Evolutionary conservation across 306 rosid genomes (phyloP).

Genomic region (Cicer yamashitae): DNA sequence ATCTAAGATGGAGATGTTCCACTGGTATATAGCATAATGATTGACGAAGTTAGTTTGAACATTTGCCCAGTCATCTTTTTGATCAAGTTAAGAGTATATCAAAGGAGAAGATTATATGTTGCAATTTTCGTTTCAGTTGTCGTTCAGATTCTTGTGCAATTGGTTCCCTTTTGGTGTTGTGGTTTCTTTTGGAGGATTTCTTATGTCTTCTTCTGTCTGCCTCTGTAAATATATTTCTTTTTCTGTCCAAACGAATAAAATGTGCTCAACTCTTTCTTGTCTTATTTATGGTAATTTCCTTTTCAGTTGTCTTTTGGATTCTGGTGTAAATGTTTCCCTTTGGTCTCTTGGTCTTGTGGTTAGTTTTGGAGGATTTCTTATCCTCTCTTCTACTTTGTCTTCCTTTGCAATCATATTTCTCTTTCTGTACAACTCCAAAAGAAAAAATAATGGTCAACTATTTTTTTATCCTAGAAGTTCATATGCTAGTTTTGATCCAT

Average conservation of each 20-base stretch:
- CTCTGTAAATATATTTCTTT: no score
- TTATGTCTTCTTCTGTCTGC: no score
- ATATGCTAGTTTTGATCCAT: neutral
- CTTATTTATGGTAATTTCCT: neutral
- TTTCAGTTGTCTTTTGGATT: neutral
- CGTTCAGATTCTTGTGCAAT: no score
- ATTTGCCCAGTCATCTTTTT: neutral
- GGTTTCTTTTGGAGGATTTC: no score
- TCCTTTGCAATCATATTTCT: neutral
- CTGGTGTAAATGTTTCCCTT: slow-evolving; percentile 5
- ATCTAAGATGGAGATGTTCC: slow-evolving; percentile 1
- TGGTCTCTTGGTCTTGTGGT: neutral
- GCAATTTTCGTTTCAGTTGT: neutral
- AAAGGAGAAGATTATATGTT: neutral
- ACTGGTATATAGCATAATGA: neutral
- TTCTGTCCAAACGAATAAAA: no score
- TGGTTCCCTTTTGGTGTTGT: no score
- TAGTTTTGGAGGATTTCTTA: neutral
- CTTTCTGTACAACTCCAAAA: neutral
- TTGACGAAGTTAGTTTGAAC: neutral
- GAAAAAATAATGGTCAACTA: neutral
- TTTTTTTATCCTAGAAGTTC: slow-evolving; percentile 22
- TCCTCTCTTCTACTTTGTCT: neutral
- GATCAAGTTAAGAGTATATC: neutral
- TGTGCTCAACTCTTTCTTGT: no score